Evolutionary conservation across 2,329 filamentous ascomycete species (phyloP).

Genomic region (Didymella keratinophila): DNA sequence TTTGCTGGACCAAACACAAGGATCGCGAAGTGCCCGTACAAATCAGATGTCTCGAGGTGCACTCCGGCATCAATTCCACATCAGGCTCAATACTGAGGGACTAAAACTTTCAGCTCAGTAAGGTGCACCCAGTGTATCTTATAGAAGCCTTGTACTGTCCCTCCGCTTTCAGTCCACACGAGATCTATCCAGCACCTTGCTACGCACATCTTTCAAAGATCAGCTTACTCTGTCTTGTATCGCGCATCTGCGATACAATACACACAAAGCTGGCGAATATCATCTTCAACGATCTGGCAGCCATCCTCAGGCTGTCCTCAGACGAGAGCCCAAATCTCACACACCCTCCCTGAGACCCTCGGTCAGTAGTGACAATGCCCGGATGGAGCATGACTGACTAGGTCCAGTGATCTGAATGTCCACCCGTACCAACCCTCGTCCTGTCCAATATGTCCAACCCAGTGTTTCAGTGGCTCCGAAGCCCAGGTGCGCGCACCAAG

Average conservation of each 20-base stretch:
- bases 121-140: background rate
- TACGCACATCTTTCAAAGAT: background rate
- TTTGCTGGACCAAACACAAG: background rate
- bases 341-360: constrained; percentile 5
- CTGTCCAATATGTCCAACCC: background rate
- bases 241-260: background rate
- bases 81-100: background rate
- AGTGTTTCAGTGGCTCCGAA: background rate
- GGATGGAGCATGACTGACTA: background rate
- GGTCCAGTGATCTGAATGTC: background rate
- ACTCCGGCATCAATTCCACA: background rate
- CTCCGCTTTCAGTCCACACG: background rate
- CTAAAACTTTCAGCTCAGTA: background rate
- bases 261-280: constrained; percentile 3
- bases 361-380: background rate
- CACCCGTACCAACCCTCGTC: too few species aligned
- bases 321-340: background rate
- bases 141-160: background rate
- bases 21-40: background rate
- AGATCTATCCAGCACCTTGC: background rate
- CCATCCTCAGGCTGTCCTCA: background rate
- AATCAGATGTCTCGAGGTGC: background rate
- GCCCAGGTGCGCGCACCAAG: constrained; percentile 1
- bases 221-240: background rate
- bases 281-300: background rate